Evolutionary conservation across 192 early-diverging fungal genomes (phyloP).

Genomic region (Allomyces javanicus): DNA sequence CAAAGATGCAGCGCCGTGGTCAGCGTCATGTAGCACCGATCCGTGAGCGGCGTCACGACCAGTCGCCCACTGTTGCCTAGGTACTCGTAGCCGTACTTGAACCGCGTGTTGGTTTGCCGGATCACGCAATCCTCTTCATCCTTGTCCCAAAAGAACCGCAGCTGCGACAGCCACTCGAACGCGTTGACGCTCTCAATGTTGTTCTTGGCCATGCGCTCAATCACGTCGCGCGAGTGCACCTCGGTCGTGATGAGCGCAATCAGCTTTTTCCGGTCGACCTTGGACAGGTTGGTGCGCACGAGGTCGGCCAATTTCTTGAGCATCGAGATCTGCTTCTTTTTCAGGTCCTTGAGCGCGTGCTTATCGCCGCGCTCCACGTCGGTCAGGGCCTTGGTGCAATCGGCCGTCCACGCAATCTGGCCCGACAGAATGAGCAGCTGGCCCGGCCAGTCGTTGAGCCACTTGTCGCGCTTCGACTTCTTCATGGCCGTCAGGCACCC

Average conservation of each 20-base stretch:
- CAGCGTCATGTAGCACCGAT: conserved; percentile 94
- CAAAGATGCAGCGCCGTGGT: conserved; percentile 85
- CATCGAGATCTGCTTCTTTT: conserved; percentile 38
- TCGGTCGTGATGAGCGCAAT: conserved; percentile 96
- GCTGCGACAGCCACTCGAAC: conserved; percentile 90
- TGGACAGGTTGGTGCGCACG: conserved; percentile 65
- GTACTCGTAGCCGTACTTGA: conserved; percentile 95
- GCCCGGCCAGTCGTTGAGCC: conserved; percentile 77
- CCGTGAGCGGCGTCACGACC: conserved; percentile 96
- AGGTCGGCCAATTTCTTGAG: conserved; percentile 78
- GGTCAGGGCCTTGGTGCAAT: conserved; percentile 80
- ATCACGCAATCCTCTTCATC: conserved; percentile 39
- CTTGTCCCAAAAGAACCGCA: conserved; percentile 75
- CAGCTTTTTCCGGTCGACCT: conserved; percentile 76
- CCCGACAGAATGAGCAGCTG: conserved; percentile 68
- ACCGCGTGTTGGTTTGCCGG: conserved; percentile 80
- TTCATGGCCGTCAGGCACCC: conserved; percentile 12
- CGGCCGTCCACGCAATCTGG: conserved; percentile 59
- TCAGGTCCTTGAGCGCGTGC: conserved; percentile 22
- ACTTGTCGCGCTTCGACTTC: conserved; percentile 28
- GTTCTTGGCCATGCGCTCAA: conserved; percentile 38
- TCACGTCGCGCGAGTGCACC: conserved; percentile 91
- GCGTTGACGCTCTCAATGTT: conserved; percentile 39
- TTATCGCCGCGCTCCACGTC: conserved; percentile 17
- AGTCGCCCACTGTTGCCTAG: conserved; percentile 88